Evolutionary conservation across 192 early-diverging fungal species (phyloP).

Genomic region (Linnemannia exigua): DNA sequence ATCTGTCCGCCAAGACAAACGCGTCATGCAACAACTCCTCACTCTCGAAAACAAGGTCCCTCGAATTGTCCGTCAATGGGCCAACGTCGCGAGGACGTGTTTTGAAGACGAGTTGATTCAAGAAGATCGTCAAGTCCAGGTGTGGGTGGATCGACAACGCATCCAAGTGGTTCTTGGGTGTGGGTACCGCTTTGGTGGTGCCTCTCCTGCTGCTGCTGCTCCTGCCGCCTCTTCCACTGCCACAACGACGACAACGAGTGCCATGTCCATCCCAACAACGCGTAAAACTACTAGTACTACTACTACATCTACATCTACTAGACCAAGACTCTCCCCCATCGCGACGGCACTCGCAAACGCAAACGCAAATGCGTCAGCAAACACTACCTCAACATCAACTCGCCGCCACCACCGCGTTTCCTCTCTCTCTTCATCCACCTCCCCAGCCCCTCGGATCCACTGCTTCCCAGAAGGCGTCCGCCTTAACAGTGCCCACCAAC

Average conservation of each 20-base stretch:
- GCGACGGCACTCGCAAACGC: conserved; percentile 14
- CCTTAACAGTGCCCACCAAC: background rate
- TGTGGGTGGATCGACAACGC: conserved; percentile 50
- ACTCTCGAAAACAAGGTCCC: conserved; percentile 54
- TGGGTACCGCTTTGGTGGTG: background rate
- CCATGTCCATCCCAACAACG: background rate
- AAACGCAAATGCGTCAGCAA: background rate
- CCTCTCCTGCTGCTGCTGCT: background rate
- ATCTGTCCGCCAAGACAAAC: conserved; percentile 25
- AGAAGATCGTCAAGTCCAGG: conserved; percentile 36
- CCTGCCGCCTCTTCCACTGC: background rate
- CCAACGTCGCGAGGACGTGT: conserved; percentile 24
- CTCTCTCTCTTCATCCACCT: background rate
- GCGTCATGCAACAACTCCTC: conserved; percentile 47
- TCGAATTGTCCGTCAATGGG: conserved; percentile 43
- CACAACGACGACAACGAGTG: too few species aligned
- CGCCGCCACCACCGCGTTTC: conserved; percentile 3
- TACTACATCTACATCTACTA: background rate
- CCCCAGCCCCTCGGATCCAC: background rate
- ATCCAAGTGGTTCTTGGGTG: conserved; percentile 40
- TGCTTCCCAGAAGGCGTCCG: conserved; percentile 32
- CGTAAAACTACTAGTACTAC: background rate
- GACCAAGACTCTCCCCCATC: conserved; percentile 15
- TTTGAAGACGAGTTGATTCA: conserved; percentile 39
- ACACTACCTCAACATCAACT: background rate